phyloP scores from a whole-genome alignment of 345 rosid genomes.

The Salix viminalis region DNA sequence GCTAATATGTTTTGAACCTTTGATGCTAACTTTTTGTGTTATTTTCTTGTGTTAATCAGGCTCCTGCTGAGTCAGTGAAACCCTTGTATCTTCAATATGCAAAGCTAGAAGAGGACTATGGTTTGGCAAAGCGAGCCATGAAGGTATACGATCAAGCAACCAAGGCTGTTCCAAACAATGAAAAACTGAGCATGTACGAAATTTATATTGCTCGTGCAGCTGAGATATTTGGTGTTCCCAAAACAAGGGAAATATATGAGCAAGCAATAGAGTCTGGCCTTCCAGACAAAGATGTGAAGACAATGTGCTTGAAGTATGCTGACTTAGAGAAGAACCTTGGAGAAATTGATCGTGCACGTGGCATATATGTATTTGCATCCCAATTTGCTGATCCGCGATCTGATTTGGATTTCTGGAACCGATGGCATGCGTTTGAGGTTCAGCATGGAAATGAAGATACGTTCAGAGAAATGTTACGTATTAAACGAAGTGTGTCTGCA shows the following conservation, averaged over 20 bases:
- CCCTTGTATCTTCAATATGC: constrained; percentile 93
- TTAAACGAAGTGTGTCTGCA: constrained; percentile 86
- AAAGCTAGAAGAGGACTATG: constrained; percentile 91
- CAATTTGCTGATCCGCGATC: constrained; percentile 92
- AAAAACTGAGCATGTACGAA: constrained; percentile 84
- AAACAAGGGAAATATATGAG: constrained; percentile 90
- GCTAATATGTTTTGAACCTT: not conserved
- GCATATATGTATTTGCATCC: constrained; percentile 71
- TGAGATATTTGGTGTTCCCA: constrained; percentile 91
- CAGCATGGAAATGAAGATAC: constrained; percentile 96
- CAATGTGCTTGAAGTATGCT: constrained; percentile 84
- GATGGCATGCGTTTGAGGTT: constrained; percentile 94
- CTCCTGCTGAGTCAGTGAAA: constrained; percentile 86
- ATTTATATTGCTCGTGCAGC: constrained; percentile 92
- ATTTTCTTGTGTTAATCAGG: constrained; percentile 37
- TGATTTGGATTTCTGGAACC: constrained; percentile 82
- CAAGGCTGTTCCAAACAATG: constrained; percentile 77
- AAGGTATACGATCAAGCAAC: constrained; percentile 91
- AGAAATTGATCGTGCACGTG: constrained; percentile 89
- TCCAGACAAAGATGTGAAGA: constrained; percentile 90
- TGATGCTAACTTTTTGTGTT: constrained; percentile 16
- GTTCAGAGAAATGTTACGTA: constrained; percentile 87
- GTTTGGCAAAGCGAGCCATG: constrained; percentile 96
- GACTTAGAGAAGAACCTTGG: constrained; percentile 91
- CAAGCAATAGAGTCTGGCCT: constrained; percentile 94